Evolutionary conservation across 768 basidiomycete species (phyloP).

Genomic region (Podaxis mareebaensis): DNA sequence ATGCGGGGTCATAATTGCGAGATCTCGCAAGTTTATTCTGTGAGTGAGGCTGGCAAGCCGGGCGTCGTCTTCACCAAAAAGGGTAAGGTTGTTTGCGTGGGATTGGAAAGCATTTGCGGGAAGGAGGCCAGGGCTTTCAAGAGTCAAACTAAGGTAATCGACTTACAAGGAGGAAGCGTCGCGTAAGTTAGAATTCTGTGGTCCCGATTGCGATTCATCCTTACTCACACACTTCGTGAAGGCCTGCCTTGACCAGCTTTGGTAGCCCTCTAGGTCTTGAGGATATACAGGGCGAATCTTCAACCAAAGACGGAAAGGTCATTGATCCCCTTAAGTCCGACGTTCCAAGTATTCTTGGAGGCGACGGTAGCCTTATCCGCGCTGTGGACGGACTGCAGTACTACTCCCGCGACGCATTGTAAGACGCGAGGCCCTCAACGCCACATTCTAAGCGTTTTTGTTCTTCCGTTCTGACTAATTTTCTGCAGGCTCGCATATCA

Average conservation of each 20-base stretch:
- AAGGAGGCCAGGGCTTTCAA: slow-evolving; percentile 13
- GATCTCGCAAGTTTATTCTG: slow-evolving; percentile 15
- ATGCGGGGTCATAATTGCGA: slow-evolving; percentile 33
- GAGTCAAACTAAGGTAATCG: slow-evolving; percentile 37
- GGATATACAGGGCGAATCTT: slow-evolving; percentile 59
- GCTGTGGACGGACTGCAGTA: slow-evolving; percentile 79
- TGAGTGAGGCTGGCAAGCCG: slow-evolving; percentile 19
- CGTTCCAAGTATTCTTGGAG: slow-evolving; percentile 44
- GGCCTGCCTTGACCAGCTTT: slow-evolving; percentile 63
- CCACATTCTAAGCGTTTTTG: not conserved
- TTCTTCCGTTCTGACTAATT: not conserved
- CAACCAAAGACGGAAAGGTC: slow-evolving; percentile 61
- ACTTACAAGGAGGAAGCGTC: slow-evolving; percentile 68
- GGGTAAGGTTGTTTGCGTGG: slow-evolving; percentile 59
- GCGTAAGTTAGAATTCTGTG: slow-evolving; percentile 42
- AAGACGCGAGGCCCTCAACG: slow-evolving; percentile 17
- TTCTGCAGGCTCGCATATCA: slow-evolving; percentile 58
- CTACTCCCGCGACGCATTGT: slow-evolving; percentile 55
- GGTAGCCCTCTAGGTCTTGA: slow-evolving; percentile 65
- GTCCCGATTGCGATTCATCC: slow-evolving; percentile 25
- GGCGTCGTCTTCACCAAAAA: slow-evolving; percentile 50
- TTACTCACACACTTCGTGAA: slow-evolving; percentile 23
- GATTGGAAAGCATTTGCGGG: slow-evolving; percentile 23
- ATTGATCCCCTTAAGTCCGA: slow-evolving; percentile 43
- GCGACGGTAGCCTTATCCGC: slow-evolving; percentile 38